Base-by-base conservation (phyloP, 768 basidiomycete species). In the Termitomyces sp. region DNA sequence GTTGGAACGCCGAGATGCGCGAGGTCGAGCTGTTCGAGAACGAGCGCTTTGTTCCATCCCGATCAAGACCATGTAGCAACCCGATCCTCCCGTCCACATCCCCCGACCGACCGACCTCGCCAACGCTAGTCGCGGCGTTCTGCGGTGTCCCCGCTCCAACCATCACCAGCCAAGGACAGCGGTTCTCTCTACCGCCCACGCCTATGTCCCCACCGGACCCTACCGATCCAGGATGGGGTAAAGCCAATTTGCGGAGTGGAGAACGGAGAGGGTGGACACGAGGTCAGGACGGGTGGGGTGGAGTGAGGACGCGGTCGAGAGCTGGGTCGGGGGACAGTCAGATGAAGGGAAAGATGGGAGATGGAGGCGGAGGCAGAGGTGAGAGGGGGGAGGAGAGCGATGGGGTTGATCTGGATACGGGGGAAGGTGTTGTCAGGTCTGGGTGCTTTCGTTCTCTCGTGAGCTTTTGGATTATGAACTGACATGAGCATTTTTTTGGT, bases 1-100 rank as follows among this genome's bases (percentile, higher is more conserved):
- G 83, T 48, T 92, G 90, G 89, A 76, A 73, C 0, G 77, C 86
- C 2, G 83, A 88, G 68, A 79, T 87, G 74, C 71, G 83, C 6
- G 81, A 86, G 38, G 89, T 93, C 15, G 88, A 91, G 71, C 69
- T 93, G 29, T 93, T 84, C 78, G 92, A 94, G 77, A 94, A 92
- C 72, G 89, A 93, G 69, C 79, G 92, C 17, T 87, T 81, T 15
- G 20, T 38, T 2, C 37, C 57, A 11, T 32, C 54, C 10, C 15
- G 40, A 17, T 12, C 40, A 15, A 32, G 17, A 43, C 17, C 10
- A 11, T 5, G 29, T 38, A 42, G 1, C 25, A 37, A 32, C 14
- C 37, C 57, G 1, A 37, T 36, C 34, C 11, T 42, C 15, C 4
- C 38, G 20, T 31, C 45, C 45, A 42, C 38, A 36, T 14, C 17